These are phyloP conservation scores for Dalechampia spathulata DNA, from an alignment of 441 rosid genomes.

Conservation along the genomic window DNA sequence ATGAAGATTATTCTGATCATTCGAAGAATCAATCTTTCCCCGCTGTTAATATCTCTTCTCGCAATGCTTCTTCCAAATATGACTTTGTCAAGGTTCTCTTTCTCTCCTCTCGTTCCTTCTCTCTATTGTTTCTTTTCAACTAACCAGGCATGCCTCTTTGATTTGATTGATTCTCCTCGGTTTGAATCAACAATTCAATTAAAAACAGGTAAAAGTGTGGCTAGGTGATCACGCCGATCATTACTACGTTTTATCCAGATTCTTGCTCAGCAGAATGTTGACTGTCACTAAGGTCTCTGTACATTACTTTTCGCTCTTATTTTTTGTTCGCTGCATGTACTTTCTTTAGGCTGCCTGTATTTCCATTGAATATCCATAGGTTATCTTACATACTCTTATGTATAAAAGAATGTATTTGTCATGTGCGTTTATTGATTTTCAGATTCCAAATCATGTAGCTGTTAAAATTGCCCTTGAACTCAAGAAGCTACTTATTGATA, in stretches of 20 bases:
- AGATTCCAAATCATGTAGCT: constrained; percentile 98
- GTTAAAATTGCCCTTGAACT: constrained; percentile 92
- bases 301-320: neutral
- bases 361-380: too few relatives aligned
- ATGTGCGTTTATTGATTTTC: constrained; percentile 18
- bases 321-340: neutral
- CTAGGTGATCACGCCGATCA: constrained; percentile 95
- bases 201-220: constrained; percentile 86
- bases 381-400: neutral
- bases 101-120: neutral
- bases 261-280: constrained; percentile 88
- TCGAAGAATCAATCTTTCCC: constrained; percentile 30
- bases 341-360: neutral
- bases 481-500: constrained; percentile 94
- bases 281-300: constrained; percentile 85
- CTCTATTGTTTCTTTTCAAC: neutral
- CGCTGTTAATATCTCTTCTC: constrained; percentile 50
- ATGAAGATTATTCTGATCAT: constrained; percentile 14
- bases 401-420: too few relatives aligned
- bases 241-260: constrained; percentile 91
- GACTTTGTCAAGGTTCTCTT: constrained; percentile 86
- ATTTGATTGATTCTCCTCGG: too few relatives aligned
- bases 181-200: too few relatives aligned
- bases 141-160: neutral
- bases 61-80: constrained; percentile 93